Percentiles rank a stretch among this genome's conserved stretches.
Evolutionary conservation across 495 filamentous ascomycete genomes (phyloP).

Genomic region (Hyaloscypha hepaticicola): DNA sequence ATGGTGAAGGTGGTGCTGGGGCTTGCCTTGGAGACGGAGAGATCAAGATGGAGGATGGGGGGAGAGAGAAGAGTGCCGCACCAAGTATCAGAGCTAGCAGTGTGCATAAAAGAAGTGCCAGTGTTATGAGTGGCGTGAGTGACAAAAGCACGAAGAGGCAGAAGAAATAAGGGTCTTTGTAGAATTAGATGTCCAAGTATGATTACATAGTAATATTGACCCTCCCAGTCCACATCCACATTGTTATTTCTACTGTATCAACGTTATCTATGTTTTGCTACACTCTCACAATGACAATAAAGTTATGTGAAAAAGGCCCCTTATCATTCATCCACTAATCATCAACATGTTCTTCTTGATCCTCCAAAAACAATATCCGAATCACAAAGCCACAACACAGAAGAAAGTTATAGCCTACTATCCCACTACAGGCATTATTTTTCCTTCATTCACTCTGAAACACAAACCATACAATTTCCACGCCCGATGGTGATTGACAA

Average conservation of each 20-base stretch:
- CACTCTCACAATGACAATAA: not conserved
- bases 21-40: slow-evolving; percentile 36
- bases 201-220: slow-evolving; percentile 2
- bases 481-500: no score
- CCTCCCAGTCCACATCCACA: not conserved
- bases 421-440: no score
- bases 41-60: slow-evolving; percentile 26
- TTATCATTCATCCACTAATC: no score
- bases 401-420: no score
- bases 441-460: no score
- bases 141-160: slow-evolving; percentile 71
- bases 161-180: slow-evolving; percentile 51
- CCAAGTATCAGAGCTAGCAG: slow-evolving; percentile 27
- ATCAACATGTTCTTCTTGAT: no score
- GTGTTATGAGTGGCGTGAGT: slow-evolving; percentile 66
- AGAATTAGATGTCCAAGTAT: not conserved
- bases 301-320: no score
- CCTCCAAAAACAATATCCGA: no score
- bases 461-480: no score
- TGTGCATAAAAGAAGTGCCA: slow-evolving; percentile 67
- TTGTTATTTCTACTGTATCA: not conserved
- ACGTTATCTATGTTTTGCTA: not conserved
- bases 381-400: no score
- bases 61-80: slow-evolving; percentile 28
- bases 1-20: slow-evolving; percentile 24